Evolutionary conservation across 805 yeast species (phyloP).

Genomic region (Middelhovenomyces tepae): DNA sequence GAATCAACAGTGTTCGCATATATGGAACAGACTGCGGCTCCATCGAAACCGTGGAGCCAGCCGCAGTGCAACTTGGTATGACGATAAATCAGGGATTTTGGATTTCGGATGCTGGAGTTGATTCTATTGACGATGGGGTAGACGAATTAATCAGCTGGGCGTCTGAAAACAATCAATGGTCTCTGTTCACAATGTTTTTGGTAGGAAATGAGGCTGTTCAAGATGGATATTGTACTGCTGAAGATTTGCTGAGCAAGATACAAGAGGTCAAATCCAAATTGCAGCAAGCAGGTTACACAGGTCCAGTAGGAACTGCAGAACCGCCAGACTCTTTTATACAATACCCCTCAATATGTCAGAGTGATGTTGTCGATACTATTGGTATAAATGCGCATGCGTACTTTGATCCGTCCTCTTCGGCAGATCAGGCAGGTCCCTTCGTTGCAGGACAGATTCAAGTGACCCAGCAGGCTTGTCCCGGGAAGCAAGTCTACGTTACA

Average conservation of each 20-base stretch:
- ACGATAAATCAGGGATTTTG: slow-evolving; percentile 74
- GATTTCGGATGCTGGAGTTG: slow-evolving; percentile 35
- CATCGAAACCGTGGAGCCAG: slow-evolving; percentile 48
- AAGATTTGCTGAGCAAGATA: slow-evolving; percentile 56
- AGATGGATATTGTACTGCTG: slow-evolving; percentile 63
- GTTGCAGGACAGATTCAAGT: slow-evolving; percentile 79
- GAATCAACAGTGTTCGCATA: slow-evolving; percentile 57
- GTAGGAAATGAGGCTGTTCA: slow-evolving; percentile 97
- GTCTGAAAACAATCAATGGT: slow-evolving; percentile 49
- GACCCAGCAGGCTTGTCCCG: slow-evolving; percentile 70
- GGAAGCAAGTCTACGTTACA: slow-evolving; percentile 63
- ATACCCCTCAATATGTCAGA: slow-evolving; percentile 83
- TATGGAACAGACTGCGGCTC: slow-evolving; percentile 74
- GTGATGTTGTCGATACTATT: slow-evolving; percentile 73
- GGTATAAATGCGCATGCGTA: slow-evolving; percentile 96
- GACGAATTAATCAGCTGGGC: slow-evolving; percentile 43
- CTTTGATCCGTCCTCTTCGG: slow-evolving; percentile 80
- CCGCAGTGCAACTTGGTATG: slow-evolving; percentile 59
- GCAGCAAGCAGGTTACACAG: slow-evolving; percentile 73
- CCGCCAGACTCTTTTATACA: slow-evolving; percentile 89
- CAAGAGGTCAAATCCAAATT: slow-evolving; percentile 60
- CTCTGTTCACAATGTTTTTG: slow-evolving; percentile 44
- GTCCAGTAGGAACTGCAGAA: slow-evolving; percentile 90
- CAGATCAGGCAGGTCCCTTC: slow-evolving; percentile 84
- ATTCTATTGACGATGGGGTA: slow-evolving; percentile 40